These are phyloP conservation scores for Neurospora sp. DNA, from an alignment of 495 filamentous ascomycete species.

Conservation along the genomic window DNA sequence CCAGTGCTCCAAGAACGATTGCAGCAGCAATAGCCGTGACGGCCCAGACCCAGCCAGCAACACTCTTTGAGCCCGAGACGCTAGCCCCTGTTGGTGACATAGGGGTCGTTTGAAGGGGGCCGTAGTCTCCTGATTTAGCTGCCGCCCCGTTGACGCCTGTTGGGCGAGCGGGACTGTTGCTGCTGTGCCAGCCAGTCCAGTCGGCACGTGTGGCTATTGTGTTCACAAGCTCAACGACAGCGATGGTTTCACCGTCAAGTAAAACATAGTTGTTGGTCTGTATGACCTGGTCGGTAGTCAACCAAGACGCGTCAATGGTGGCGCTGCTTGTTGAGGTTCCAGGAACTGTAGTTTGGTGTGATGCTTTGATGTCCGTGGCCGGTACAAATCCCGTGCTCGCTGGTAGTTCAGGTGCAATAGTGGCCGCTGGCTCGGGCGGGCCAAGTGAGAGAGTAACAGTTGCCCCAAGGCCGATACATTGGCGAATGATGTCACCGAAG, in stretches of 20 bases:
- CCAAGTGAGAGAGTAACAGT: not conserved
- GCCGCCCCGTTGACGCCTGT: not conserved
- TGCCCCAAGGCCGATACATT: not conserved
- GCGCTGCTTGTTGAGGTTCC: not conserved
- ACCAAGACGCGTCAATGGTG: not conserved
- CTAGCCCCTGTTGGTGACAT: not conserved
- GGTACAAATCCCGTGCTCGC: not conserved
- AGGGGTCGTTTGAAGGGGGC: not conserved
- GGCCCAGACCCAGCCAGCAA: not conserved
- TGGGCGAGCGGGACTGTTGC: not conserved
- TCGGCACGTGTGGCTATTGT: not conserved
- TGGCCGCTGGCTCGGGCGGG: not conserved
- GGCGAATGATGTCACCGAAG: not conserved
- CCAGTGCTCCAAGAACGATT: not conserved
- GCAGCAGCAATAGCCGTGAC: not conserved
- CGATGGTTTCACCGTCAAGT: not conserved
- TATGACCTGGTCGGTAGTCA: not conserved
- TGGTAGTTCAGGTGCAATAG: not conserved
- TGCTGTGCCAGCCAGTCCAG: not conserved
- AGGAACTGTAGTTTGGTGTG: not conserved
- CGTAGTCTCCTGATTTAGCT: not conserved
- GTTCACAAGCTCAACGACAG: not conserved
- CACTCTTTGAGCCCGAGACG: not conserved
- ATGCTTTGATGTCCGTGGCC: not conserved
- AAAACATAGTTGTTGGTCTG: not conserved